Conservation (phyloP, 2,329 filamentous ascomycete genomes). For the Beauveria caledonica region DNA sequence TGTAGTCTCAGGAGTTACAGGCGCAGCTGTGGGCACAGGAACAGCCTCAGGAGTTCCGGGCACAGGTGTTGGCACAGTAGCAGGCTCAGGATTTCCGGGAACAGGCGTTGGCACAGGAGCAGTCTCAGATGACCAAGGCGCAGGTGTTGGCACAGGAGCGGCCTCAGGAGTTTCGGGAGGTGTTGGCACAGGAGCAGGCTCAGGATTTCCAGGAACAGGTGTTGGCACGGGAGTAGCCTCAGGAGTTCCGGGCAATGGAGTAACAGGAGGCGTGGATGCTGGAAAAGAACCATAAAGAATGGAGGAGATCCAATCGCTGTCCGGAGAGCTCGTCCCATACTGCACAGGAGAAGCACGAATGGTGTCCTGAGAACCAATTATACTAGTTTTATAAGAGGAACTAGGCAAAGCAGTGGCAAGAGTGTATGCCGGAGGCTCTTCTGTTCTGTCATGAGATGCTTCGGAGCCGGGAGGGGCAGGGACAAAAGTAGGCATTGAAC, state of each 20-base stretch:
- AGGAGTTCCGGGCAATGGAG: slow-evolving; percentile 14
- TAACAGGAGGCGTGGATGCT: slow-evolving; percentile 26
- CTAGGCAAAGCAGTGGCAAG: neutral
- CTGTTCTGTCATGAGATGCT: neutral
- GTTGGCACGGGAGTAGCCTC: neutral
- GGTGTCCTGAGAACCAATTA: neutral
- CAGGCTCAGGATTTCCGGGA: neutral
- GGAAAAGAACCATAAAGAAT: slow-evolving; percentile 14
- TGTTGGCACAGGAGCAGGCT: slow-evolving; percentile 10
- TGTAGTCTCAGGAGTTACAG: slow-evolving; percentile 11
- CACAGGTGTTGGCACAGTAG: too few relatives aligned
- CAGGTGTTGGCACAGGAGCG: slow-evolving; percentile 11
- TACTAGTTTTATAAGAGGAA: neutral
- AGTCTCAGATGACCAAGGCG: slow-evolving; percentile 5
- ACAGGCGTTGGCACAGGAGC: neutral
- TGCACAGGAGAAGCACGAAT: neutral
- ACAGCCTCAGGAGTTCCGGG: too few relatives aligned
- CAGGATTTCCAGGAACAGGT: slow-evolving; percentile 14
- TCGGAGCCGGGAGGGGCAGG: neutral
- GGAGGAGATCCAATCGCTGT: slow-evolving; percentile 9
- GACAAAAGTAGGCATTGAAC: neutral
- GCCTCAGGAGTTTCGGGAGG: slow-evolving; percentile 12
- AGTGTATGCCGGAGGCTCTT: slow-evolving; percentile 7
- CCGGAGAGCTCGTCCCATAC: neutral
- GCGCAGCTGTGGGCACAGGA: slow-evolving; percentile 14